These are phyloP conservation scores for Candida sp. DNA, from an alignment of 1,139 yeast genomes.

Conservation along the genomic window DNA sequence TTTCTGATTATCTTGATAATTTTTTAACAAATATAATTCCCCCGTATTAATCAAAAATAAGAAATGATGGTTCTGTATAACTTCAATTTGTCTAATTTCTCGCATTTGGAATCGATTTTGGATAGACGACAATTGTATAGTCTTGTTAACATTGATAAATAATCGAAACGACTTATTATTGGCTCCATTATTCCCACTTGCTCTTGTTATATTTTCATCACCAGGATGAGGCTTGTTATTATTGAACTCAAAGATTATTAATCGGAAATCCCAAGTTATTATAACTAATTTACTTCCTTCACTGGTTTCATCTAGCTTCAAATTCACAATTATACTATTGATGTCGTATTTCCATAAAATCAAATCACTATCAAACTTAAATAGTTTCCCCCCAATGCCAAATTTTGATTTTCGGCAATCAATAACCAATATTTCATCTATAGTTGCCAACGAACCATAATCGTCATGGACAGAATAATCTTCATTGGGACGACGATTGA, in stretches of 20 bases:
- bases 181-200: conserved; percentile 4
- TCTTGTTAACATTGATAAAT: conserved; percentile 29
- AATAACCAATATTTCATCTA: conserved; percentile 37
- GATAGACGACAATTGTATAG: conserved; percentile 35
- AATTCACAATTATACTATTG: conserved; percentile 21
- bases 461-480: conserved; percentile 14
- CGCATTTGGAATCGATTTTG: conserved; percentile 21
- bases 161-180: conserved; percentile 20
- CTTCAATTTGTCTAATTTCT: conserved; percentile 21
- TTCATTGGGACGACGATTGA: conserved; percentile 26
- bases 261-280: conserved; percentile 26
- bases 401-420: conserved; percentile 30
- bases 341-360: conserved; percentile 41
- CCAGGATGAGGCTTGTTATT: conserved; percentile 6
- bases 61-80: conserved; percentile 31
- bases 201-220: conserved; percentile 2
- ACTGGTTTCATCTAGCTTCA: conserved; percentile 16
- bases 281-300: conserved; percentile 20
- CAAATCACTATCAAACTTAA: conserved; percentile 35
- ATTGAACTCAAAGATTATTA: conserved; percentile 28
- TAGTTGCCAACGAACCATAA: conserved; percentile 7
- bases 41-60: conserved; percentile 35
- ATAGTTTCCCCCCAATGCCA: conserved; percentile 33
- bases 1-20: conserved; percentile 19
- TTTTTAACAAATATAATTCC: conserved; percentile 35